Percentiles rank a stretch among this genome's conserved stretches.
phyloP scores from a whole-genome alignment of 768 basidiomycete species.

The Mrakia frigida region DNA sequence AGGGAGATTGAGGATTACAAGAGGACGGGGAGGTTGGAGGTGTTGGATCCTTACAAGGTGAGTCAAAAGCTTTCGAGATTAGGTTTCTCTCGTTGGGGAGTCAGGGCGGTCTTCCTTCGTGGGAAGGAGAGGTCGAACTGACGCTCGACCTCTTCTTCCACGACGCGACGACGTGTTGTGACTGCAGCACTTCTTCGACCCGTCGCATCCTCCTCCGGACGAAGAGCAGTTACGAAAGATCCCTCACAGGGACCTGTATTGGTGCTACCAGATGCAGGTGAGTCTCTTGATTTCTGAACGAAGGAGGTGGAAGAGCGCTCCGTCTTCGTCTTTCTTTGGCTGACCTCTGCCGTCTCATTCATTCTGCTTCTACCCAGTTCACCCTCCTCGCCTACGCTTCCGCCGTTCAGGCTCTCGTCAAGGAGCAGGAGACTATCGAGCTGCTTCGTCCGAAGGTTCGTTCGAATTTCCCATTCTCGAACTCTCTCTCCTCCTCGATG shows the following conservation, averaged over 20 bases:
- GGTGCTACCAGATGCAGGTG: constrained; percentile 24
- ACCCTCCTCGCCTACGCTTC: constrained; percentile 15
- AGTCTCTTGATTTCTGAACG: no score
- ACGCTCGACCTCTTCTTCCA: no score
- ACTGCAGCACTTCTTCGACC: constrained; percentile 30
- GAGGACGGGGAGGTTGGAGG: constrained; percentile 17
- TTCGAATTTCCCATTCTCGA: no score
- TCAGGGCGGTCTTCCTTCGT: no score
- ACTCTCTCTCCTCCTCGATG: no score
- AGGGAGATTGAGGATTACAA: constrained; percentile 1
- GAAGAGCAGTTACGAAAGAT: constrained; percentile 15
- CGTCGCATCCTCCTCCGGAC: constrained; percentile 9
- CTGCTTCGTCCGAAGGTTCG: neutral
- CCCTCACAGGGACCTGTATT: constrained; percentile 32
- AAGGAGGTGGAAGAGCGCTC: no score
- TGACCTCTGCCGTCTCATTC: no score
- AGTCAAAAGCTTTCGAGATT: neutral
- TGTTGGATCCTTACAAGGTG: constrained; percentile 31
- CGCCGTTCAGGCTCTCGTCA: constrained; percentile 13
- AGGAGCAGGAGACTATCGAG: constrained; percentile 20
- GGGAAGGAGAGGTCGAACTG: no score
- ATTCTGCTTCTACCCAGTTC: neutral
- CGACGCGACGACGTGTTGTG: no score
- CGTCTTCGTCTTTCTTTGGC: no score
- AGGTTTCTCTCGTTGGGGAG: no score